These are phyloP conservation scores for Sphenostylis stenocarpa DNA, from an alignment of 306 rosid species.

Conservation along the genomic window DNA sequence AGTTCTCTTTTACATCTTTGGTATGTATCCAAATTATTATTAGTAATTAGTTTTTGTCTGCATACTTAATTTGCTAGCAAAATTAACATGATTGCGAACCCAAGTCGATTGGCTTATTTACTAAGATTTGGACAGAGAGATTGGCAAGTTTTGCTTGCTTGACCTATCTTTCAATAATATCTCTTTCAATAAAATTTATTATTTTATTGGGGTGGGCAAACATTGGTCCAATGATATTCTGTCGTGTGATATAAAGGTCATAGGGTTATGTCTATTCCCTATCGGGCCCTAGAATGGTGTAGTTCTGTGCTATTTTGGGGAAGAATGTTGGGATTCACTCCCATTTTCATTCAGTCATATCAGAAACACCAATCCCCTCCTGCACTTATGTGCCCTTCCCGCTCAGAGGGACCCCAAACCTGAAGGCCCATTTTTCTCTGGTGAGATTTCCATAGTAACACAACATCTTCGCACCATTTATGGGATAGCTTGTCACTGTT, in stretches of 20 bases:
- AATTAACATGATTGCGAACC: not conserved
- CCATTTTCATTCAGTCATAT: not conserved
- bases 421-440: not conserved
- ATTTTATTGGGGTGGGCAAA: not conserved
- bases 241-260: not conserved
- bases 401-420: not conserved
- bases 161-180: not conserved
- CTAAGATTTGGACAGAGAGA: not conserved
- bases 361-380: not conserved
- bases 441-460: not conserved
- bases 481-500: not conserved
- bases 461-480: not conserved
- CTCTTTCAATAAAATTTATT: not conserved
- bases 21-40: conserved; percentile 46
- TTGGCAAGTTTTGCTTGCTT: not conserved
- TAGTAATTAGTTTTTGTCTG: conserved; percentile 12
- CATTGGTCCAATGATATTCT: not conserved
- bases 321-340: not conserved
- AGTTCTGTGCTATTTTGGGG: too few species aligned
- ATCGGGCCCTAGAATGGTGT: not conserved
- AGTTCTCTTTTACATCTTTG: conserved; percentile 75
- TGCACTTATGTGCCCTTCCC: not conserved
- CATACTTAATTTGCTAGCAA: not conserved
- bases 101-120: conserved; percentile 5
- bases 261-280: not conserved